These are phyloP conservation scores for Cercospora zeae-maydis DNA, from an alignment of 2,329 filamentous ascomycete genomes.

Conservation along the genomic window DNA sequence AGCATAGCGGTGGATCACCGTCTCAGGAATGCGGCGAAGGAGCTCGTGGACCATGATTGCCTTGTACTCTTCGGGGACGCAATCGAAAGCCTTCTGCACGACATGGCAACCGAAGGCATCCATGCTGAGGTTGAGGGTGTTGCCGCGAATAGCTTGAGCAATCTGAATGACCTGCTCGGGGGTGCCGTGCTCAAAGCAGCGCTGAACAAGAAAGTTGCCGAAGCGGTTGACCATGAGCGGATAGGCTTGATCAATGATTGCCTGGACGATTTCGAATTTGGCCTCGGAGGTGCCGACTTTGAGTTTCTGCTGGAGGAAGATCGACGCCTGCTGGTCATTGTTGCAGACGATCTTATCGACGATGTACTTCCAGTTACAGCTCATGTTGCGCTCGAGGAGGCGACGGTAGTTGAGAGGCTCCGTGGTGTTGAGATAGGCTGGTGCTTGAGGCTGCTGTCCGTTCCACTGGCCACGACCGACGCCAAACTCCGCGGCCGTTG, in stretches of 20 bases:
- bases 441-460: conserved; percentile 30
- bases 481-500: conserved; percentile 47
- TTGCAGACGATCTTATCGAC: conserved; percentile 99
- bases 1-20: conserved; percentile 95
- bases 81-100: conserved; percentile 97
- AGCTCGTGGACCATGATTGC: conserved; percentile 98
- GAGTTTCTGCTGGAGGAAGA: conserved; percentile 97
- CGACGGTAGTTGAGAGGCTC: conserved; percentile 96
- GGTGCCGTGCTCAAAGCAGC: conserved; percentile 97
- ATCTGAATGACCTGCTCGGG: conserved; percentile 93
- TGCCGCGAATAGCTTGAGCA: conserved; percentile 87
- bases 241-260: conserved; percentile 92
- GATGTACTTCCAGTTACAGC: conserved; percentile 99
- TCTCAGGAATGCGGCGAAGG: conserved; percentile 90
- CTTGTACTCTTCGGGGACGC: conserved; percentile 95
- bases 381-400: conserved; percentile 89
- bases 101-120: conserved; percentile 98
- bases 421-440: conserved; percentile 70
- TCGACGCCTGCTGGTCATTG: conserved; percentile 98
- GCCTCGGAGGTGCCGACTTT: conserved; percentile 94
- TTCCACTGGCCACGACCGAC: conserved; percentile 39
- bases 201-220: conserved; percentile 96
- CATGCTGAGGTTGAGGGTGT: conserved; percentile 93
- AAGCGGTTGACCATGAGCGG: conserved; percentile 97
- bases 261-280: conserved; percentile 95